Conservation (phyloP, 768 basidiomycete species). For the Vararia minispora region DNA sequence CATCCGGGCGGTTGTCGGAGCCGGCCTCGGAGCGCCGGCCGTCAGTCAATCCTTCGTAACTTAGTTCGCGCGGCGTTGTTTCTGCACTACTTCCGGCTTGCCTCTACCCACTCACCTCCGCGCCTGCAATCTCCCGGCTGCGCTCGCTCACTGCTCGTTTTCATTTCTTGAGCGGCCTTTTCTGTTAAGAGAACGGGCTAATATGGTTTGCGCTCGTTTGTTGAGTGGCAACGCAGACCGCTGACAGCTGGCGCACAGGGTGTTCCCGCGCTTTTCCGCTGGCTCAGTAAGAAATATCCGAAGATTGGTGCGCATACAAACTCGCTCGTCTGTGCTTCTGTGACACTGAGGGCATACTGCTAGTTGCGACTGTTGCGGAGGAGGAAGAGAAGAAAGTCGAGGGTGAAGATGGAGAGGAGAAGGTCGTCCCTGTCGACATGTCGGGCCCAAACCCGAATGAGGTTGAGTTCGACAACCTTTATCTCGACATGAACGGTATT, state of each 20-base stretch:
- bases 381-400: conserved; percentile 68
- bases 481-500: conserved; percentile 99
- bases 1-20: no score
- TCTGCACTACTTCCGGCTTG: no score
- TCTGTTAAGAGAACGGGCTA: no score
- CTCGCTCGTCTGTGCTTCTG: background rate
- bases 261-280: conserved; percentile 96
- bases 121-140: no score
- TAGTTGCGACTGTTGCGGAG: conserved; percentile 73
- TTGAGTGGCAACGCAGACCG: no score
- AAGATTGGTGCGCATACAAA: conserved; percentile 77
- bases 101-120: no score
- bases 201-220: no score
- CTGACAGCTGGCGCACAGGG: conserved; percentile 43
- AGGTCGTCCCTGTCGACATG: conserved; percentile 72
- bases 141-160: no score
- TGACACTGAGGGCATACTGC: background rate
- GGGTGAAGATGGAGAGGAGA: conserved; percentile 52
- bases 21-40: no score
- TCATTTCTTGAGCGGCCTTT: no score
- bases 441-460: conserved; percentile 86
- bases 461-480: conserved; percentile 89
- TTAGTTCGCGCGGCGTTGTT: no score
- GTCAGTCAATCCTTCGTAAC: no score
- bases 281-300: conserved; percentile 98